These are phyloP conservation scores for Barbarea vulgaris DNA, from an alignment of 345 rosid species.

Conservation along the genomic window DNA sequence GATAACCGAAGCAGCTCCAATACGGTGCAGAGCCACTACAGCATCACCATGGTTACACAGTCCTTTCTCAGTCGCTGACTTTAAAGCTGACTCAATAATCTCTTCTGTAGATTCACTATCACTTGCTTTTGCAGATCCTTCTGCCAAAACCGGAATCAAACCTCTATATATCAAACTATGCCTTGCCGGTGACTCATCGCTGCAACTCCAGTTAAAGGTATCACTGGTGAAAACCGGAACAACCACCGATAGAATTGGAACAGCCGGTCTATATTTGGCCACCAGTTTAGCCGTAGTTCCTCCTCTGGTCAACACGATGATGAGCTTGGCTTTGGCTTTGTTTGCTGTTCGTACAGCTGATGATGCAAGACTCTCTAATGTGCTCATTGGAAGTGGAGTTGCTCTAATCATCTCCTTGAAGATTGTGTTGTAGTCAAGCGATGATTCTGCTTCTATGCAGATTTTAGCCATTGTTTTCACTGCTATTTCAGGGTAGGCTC, in stretches of 20 bases:
- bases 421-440: conserved; percentile 24
- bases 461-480: conserved; percentile 23
- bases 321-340: conserved; percentile 22
- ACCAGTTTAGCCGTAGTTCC: conserved; percentile 30
- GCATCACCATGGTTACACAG: conserved; percentile 32
- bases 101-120: conserved; percentile 31
- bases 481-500: conserved; percentile 28
- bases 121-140: conserved; percentile 26
- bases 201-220: conserved; percentile 62
- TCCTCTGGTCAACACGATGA: conserved; percentile 30
- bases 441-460: conserved; percentile 27
- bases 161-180: conserved; percentile 32
- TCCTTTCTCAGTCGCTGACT: conserved; percentile 25
- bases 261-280: conserved; percentile 30
- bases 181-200: conserved; percentile 44
- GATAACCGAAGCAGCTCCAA: conserved; percentile 30
- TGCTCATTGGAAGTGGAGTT: conserved; percentile 31
- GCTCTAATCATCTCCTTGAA: conserved; percentile 30
- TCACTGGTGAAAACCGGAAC: conserved; percentile 57
- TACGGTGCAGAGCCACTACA: conserved; percentile 30
- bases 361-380: conserved; percentile 32
- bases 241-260: conserved; percentile 41
- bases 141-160: conserved; percentile 21
- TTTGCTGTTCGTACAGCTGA: conserved; percentile 27
- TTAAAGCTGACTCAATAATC: conserved; percentile 16